Conservation (phyloP, 75 land plant species). For the Larix kaempferi region DNA sequence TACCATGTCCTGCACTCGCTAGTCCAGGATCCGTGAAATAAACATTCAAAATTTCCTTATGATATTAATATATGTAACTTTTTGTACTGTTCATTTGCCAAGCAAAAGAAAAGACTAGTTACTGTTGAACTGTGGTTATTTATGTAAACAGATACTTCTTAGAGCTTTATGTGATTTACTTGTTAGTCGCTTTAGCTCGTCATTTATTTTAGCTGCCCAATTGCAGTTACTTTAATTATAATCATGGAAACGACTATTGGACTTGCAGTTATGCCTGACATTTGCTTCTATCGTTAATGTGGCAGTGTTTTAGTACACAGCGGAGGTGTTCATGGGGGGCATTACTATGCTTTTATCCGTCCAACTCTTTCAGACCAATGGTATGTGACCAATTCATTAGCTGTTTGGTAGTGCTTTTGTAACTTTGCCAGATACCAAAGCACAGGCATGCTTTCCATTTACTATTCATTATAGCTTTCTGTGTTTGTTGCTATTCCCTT, state of each 20-base stretch:
- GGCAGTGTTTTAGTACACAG: conserved; percentile 81
- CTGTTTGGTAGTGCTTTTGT: background rate
- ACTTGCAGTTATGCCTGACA: background rate
- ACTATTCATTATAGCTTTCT: background rate
- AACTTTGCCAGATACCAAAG: background rate
- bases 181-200: background rate
- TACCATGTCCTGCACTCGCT: too few species aligned
- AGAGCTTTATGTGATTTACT: background rate
- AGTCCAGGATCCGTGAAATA: too few species aligned
- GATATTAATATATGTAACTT: too few species aligned
- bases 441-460: background rate
- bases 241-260: background rate
- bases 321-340: conserved; percentile 90
- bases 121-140: too few species aligned
- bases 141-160: background rate
- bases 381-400: conserved; percentile 24
- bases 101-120: too few species aligned
- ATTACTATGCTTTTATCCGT: conserved; percentile 87
- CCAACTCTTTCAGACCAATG: conserved; percentile 85
- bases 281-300: background rate
- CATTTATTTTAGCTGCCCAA: background rate
- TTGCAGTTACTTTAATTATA: background rate
- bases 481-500: background rate
- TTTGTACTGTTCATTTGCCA: too few species aligned
- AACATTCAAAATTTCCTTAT: too few species aligned